Percentiles rank a stretch among this genome's conserved stretches.
Evolutionary conservation across 176 grass and related monocot genomes (phyloP).

Genomic region (Ensete ventricosum): DNA sequence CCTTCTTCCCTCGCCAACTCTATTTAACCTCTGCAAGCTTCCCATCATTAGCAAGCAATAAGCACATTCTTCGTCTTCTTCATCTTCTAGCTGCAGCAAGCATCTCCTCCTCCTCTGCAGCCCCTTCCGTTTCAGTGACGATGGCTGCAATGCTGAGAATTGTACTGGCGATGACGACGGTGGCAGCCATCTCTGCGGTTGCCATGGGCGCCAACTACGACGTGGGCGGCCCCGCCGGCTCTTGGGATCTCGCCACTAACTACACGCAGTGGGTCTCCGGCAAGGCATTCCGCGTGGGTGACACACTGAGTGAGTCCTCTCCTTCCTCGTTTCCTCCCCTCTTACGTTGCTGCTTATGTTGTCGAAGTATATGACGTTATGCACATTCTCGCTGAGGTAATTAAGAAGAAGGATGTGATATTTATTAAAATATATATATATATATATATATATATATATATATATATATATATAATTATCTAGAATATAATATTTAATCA

Average conservation of each 20-base stretch:
- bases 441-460: too few species aligned
- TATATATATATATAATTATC: too few species aligned
- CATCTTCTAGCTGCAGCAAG: not conserved
- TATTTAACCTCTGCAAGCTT: not conserved
- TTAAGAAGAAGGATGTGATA: too few species aligned
- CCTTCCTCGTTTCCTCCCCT: not conserved
- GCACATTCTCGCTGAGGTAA: too few species aligned
- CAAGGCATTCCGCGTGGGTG: constrained; percentile 43
- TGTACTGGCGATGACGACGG: not conserved
- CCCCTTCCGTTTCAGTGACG: not conserved
- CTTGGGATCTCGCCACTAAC: constrained; percentile 61
- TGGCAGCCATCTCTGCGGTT: constrained; percentile 9
- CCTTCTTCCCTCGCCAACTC: too few species aligned
- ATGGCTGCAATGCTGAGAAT: constrained; percentile 7
- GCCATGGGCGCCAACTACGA: constrained; percentile 38
- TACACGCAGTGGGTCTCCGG: constrained; percentile 40
- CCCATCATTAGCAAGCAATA: too few species aligned
- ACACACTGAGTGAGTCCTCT: constrained; percentile 38
- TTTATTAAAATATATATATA: too few species aligned
- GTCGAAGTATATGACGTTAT: too few species aligned
- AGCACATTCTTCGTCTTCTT: not conserved
- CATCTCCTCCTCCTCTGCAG: not conserved
- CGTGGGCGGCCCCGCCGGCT: constrained; percentile 49
- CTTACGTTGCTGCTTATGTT: not conserved
- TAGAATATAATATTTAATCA: too few species aligned